Base-by-base conservation (phyloP, 2,329 filamentous ascomycete genomes). In the Fusarium sp. region DNA sequence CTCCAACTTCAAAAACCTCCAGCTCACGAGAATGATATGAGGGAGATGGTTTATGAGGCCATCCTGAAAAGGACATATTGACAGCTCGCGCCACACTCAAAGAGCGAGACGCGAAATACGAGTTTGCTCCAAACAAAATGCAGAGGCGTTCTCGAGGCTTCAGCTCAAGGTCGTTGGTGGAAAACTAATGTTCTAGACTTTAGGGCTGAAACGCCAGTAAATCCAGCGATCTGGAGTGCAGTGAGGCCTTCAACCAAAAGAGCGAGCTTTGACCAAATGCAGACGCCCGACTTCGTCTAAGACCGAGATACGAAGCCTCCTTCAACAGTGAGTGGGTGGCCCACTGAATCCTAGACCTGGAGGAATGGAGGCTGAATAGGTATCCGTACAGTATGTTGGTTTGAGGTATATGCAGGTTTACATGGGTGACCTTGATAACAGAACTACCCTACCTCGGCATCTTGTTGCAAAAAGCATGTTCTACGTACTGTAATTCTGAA, bases 311-410 rank as follows among this genome's bases (percentile, higher is more conserved):
- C 23, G 26, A 54, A 38, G 24, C 42, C 24, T 49, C 16, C 18
- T 38, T 50, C 26, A 37, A 28, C 31, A 28, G 24, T 16, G 48
- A 16, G 8, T 16, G 18, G 33, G 8, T 16, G 18, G 33, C 35
- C 47, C 28, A 53, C 35, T 29, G 21, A 13, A 23, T 41, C 16
- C 18, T 21, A 42, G 28, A 24, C 23, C 13, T 44, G 26, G 35
- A 48, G 50, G 47, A 60, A 66, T 60, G 60, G 29, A 47, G 60
- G 60, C 46, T 50, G 35, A 57, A 41, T 59, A 31, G n/a, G n/a
- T n/a, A n/a, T n/a, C n/a, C n/a, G n/a, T n/a, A n/a, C n/a, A n/a
- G n/a, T n/a, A 20, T 59, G 26, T 38, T 59, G 33, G 42, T 61
- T 31, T 46, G 55, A 55, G 48, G 29, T 65, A 52, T 39, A 61